These are phyloP conservation scores for Avena sativa DNA, from an alignment of 176 grass and related monocot genomes.

Conservation along the genomic window DNA sequence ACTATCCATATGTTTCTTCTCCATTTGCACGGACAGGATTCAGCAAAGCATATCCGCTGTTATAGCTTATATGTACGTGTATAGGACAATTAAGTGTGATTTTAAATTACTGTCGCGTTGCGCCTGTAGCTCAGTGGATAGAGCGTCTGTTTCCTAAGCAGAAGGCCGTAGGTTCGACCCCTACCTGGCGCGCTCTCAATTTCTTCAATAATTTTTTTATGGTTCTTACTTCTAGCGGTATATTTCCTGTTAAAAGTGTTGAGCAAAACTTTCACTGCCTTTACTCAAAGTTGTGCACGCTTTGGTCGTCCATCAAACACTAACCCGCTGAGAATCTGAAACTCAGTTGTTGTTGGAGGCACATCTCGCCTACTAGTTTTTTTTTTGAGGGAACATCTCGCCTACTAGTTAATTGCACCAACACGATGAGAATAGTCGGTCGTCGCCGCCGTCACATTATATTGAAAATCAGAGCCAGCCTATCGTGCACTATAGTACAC, in stretches of 20 bases:
- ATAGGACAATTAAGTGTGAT: too few relatives aligned
- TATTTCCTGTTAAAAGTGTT: neutral
- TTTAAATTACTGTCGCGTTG: neutral
- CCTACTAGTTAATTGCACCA: neutral
- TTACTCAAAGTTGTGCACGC: neutral
- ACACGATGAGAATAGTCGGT: neutral
- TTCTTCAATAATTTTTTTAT: too few relatives aligned
- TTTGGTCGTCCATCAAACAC: neutral
- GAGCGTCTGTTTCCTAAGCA: constrained; percentile 96
- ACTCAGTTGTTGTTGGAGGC: neutral
- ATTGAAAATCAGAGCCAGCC: neutral
- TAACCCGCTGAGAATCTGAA: neutral
- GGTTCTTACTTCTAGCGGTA: too few relatives aligned
- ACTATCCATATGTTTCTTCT: constrained; percentile 6
- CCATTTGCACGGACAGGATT: neutral
- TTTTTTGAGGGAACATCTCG: too few relatives aligned
- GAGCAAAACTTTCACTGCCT: neutral
- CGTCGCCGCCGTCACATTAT: neutral
- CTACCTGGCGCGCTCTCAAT: constrained; percentile 39
- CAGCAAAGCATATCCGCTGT: neutral
- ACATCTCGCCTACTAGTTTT: neutral
- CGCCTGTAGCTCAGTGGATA: constrained; percentile 99
- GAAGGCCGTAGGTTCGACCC: constrained; percentile 87
- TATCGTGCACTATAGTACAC: neutral
- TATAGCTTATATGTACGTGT: too few relatives aligned